Base-by-base conservation (phyloP, 495 filamentous ascomycete species). In the Xylaria curta region DNA sequence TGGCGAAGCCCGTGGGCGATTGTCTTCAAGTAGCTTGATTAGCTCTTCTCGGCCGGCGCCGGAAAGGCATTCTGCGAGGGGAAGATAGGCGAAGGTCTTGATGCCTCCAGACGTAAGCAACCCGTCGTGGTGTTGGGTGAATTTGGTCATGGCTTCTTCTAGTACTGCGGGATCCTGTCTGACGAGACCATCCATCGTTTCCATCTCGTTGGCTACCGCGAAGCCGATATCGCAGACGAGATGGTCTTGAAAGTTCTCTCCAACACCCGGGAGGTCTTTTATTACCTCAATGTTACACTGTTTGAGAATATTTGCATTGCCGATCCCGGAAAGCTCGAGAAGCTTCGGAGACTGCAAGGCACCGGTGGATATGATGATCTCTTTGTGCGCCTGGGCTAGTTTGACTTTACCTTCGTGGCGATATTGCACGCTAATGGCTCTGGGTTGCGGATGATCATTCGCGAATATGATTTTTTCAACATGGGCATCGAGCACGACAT, bases 191-290 rank as follows among this genome's bases (percentile, higher is more conserved):
- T 73, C 72, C 5, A 71, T 54, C 0, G 74, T 76, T 9, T 78
- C 74, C 15, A 73, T 21, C 31, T 54, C 56, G 1, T 76, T 72
- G 0, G 62, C 56, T 6, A 72, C 68, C 19, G 72, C 61, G 13
- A 60, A 74, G 13, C 59, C 64, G 3, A 76, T 74, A 47, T 71
- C 73, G 59, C 79, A 78, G 9, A 81, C 74, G 31, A 78, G 75
- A 61, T 89, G 87, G 59, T 90, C 87, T 65, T 90, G 87, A 62
- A 89, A 82, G 72, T 88, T 88, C 67, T 85, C 82, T 0, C 87
- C 87, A 12, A 90, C 87, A 26, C 83, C 84, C 0, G 87, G 85
- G 0, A 88, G 74, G 66, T 89, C 82, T 4, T 85, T 74, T 2
- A 84, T 69, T 0, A 87, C 76, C 5, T 74, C 72, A 40, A 90